A percentile compares a stretch with the other conserved stretches of the same genome.
phyloP scores from a whole-genome alignment of 2,329 filamentous ascomycete genomes.

The Microdochium nivale region DNA sequence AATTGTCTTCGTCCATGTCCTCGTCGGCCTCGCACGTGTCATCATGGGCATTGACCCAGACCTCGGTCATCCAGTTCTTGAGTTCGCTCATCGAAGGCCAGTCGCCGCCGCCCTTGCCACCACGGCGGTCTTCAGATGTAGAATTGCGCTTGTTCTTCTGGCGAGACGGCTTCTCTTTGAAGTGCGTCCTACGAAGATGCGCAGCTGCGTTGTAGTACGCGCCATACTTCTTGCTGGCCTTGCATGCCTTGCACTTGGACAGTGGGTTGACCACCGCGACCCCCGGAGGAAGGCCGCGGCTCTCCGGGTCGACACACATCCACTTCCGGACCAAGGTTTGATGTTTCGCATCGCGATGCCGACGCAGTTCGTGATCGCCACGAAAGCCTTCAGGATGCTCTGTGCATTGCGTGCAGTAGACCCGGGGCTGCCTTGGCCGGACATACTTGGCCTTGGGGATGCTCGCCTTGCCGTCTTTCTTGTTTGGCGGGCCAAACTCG shows the following conservation, averaged over 20 bases:
- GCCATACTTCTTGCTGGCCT: conserved; percentile 68
- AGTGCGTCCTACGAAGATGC: conserved; percentile 81
- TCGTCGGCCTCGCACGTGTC: conserved; percentile 21
- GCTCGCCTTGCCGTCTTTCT: conserved; percentile 33
- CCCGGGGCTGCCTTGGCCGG: conserved; percentile 62
- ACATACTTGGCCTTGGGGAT: conserved; percentile 36
- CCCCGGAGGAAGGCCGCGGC: conserved; percentile 27
- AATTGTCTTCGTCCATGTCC: conserved; percentile 28
- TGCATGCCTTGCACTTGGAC: conserved; percentile 76
- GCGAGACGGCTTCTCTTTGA: conserved; percentile 54
- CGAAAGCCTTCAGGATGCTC: conserved; percentile 73
- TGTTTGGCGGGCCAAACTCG: conserved; percentile 9
- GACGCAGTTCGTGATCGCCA: conserved; percentile 72
- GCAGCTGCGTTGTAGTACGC: conserved; percentile 94
- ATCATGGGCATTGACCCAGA: conserved; percentile 29
- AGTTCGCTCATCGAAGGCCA: conserved; percentile 48
- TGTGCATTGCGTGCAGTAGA: conserved; percentile 61
- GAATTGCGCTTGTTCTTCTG: conserved; percentile 30
- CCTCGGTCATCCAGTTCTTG: conserved; percentile 51
- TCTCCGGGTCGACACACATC: conserved; percentile 46
- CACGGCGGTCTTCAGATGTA: conserved; percentile 37
- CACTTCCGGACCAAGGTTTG: conserved; percentile 43
- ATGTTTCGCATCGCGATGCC: conserved; percentile 62
- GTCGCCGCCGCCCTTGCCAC: conserved; percentile 44
- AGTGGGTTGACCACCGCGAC: conserved; percentile 55